These are phyloP conservation scores for Golubevia sp. DNA, from an alignment of 1,284 basidiomycete genomes.

Conservation along the genomic window DNA sequence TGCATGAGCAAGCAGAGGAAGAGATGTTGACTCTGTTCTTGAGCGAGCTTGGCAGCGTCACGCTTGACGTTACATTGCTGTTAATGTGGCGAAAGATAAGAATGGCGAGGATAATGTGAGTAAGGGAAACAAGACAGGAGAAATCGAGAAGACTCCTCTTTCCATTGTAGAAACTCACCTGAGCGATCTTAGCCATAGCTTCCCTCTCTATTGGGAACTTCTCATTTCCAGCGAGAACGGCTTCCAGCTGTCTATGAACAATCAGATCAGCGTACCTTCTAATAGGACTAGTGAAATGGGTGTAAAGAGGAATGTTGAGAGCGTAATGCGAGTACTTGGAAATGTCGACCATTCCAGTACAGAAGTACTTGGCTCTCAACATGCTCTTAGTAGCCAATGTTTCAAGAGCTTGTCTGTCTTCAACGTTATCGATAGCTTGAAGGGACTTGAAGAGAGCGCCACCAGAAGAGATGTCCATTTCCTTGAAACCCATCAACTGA, in stretches of 20 bases:
- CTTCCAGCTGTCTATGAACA: conserved; percentile 94
- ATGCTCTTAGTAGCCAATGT: conserved; percentile 85
- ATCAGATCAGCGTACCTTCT: conserved; percentile 83
- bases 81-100: too few species aligned
- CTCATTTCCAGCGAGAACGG: conserved; percentile 72
- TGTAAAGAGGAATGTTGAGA: conserved; percentile 88
- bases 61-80: conserved; percentile 74
- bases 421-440: conserved; percentile 67
- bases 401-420: conserved; percentile 76
- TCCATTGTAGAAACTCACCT: too few species aligned
- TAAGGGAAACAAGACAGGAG: too few species aligned
- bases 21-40: conserved; percentile 93
- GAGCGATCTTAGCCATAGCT: conserved; percentile 93
- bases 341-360: conserved; percentile 97
- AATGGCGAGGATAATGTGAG: too few species aligned
- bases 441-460: conserved; percentile 84
- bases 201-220: conserved; percentile 98
- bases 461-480: conserved; percentile 77
- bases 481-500: conserved; percentile 76
- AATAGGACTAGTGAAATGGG: conserved; percentile 79
- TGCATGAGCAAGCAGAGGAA: conserved; percentile 91
- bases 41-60: conserved; percentile 84
- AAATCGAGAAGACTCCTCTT: too few species aligned
- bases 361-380: conserved; percentile 94
- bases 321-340: conserved; percentile 96